Evolutionary conservation across 192 early-diverging fungal species (phyloP), one percentile per base, ranked within the genome.

Genomic region (Dissophora ornata): DNA sequence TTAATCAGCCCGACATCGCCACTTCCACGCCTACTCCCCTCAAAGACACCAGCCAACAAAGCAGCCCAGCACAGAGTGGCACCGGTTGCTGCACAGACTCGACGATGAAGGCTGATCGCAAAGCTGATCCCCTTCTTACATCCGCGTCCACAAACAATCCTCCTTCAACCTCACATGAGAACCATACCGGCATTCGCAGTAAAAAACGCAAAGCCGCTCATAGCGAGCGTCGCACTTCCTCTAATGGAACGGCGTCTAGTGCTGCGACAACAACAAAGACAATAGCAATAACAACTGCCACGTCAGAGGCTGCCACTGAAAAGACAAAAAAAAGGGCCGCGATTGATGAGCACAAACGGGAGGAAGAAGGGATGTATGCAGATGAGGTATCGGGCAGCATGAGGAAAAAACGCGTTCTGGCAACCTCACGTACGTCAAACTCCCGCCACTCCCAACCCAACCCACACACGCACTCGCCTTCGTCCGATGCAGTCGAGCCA

Each of bases 31-130:
- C n/a, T n/a, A n/a, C n/a, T n/a, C n/a, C n/a, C n/a, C n/a, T n/a
- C n/a, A n/a, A 22, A 47, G 19, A 7, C 15, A 56, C 54, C 12
- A 13, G 44, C 44, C 44, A 45, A 9, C 44, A 45, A 10, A 40
- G 38, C 42, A 51, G 45, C 29, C 4, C 1, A 33, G 5, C 18
- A 61, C 28, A 36, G 18, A 47, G 44, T 24, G 21, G 58, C 32
- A 18, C 46, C 58, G 18, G 24, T 19, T 11, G 19, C 33, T 29
- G 47, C 22, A 51, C 6, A 34, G 29, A 32, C 45, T 49, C 32
- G 46, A 57, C 56, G 24, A 68, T 68, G 66, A 68, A 68, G 55
- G 30, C 66, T 68, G 66, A 68, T 58, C 54, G 55, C 33, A 57
- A 58, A 24, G 34, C 54, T 55, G 55, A 68, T 58, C 54, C 54